Base-by-base conservation (phyloP, 2,329 filamentous ascomycete genomes). In the Fusarium citri region DNA sequence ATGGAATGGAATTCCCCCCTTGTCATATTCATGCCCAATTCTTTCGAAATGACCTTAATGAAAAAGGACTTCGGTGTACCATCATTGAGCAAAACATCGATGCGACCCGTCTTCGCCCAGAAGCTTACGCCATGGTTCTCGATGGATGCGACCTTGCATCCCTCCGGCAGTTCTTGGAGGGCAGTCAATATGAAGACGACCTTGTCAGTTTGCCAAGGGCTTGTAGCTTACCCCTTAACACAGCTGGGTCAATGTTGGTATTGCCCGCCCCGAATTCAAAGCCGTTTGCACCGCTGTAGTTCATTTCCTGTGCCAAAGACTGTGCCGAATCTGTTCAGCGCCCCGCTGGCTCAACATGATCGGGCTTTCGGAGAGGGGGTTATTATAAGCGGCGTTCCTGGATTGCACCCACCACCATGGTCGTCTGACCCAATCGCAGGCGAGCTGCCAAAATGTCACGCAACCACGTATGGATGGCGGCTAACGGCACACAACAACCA, bases 11-110 rank as follows among this genome's bases (percentile, higher is more conserved):
- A n/a, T n/a, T n/a, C n/a, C n/a, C n/a, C n/a, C n/a, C n/a, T n/a
- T n/a, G n/a, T n/a, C n/a, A n/a, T 23, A 23, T n/a, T 15, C 25
- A 30, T 43, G n/a, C 50, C 50, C 20, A 22, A 2, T 0, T 1
- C 23, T 8, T 54, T n/a, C 8, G n/a, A 10, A 1, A 54, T 18
- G 37, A 54, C 5, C 0, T 54, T 54, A 25, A 43, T 30, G 25
- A 54, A 43, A 43, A 43, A 54, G 1, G 50, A 43, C 15, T 8
- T 31, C 16, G 50, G 15, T 0, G n/a, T 0, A 0, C 34, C 50
- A 4, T 43, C 34, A 0, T 0, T 22, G n/a, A 54, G 50, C 0
- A 43, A 5, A 43, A 43, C 23, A 23, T 54, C 15, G 0, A 43
- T 54, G 12, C 50, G 25, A 26, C 34, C n/a, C 0, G 50, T 43